Conservation (phyloP, 768 basidiomycete species). For the Panus rudis region DNA sequence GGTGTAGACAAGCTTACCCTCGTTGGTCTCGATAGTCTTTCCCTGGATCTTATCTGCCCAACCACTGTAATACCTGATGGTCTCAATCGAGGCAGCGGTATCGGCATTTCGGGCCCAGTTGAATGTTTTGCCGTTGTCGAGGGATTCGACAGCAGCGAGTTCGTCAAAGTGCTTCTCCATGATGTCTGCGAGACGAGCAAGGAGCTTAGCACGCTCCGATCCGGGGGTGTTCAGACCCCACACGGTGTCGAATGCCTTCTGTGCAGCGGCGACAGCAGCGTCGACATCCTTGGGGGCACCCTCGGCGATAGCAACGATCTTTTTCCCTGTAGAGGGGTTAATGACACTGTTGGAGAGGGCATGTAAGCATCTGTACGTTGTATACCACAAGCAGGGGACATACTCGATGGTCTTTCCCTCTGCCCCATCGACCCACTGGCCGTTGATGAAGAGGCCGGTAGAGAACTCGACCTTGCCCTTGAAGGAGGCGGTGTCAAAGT, state of each 20-base stretch:
- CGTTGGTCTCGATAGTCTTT: slow-evolving; percentile 59
- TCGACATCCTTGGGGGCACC: slow-evolving; percentile 71
- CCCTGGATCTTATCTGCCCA: slow-evolving; percentile 85
- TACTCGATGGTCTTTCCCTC: slow-evolving; percentile 63
- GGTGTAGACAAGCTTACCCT: slow-evolving; percentile 48
- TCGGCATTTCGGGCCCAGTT: slow-evolving; percentile 41
- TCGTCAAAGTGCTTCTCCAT: slow-evolving; percentile 57
- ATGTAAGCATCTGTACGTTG: slow-evolving; percentile 3
- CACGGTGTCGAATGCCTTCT: slow-evolving; percentile 51
- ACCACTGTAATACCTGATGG: slow-evolving; percentile 77
- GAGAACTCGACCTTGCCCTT: slow-evolving; percentile 50
- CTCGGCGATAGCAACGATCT: slow-evolving; percentile 49
- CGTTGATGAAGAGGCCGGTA: slow-evolving; percentile 70
- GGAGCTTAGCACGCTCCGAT: slow-evolving; percentile 40
- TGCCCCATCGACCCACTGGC: slow-evolving; percentile 54
- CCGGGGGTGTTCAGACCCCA: slow-evolving; percentile 67
- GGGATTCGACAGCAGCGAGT: slow-evolving; percentile 66
- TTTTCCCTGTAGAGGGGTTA: slow-evolving; percentile 61
- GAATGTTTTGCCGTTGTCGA: slow-evolving; percentile 64
- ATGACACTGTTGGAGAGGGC: slow-evolving; percentile 35
- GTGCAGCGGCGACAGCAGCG: slow-evolving; percentile 61
- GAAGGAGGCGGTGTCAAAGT: slow-evolving; percentile 47
- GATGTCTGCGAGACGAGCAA: slow-evolving; percentile 57
- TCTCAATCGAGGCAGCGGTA: slow-evolving; percentile 37
- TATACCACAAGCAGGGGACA: slow-evolving; percentile 19